These are phyloP conservation scores for Venturia nashicola DNA, from an alignment of 2,329 filamentous ascomycete genomes.

Conservation along the genomic window DNA sequence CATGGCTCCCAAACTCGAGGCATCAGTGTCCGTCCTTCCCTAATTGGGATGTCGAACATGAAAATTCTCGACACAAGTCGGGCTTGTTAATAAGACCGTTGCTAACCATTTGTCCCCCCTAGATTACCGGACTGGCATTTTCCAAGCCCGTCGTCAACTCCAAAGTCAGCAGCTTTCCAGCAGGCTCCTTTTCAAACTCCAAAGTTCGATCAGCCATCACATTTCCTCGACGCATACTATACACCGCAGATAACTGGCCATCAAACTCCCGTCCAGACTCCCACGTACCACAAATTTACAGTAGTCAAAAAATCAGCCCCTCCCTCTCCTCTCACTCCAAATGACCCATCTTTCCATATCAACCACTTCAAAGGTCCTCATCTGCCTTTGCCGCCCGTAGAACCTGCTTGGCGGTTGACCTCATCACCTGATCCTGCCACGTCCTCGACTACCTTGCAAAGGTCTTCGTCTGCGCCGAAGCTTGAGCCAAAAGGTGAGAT, in stretches of 20 bases:
- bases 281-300: slow-evolving; percentile 21
- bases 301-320: slow-evolving; percentile 22
- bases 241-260: slow-evolving; percentile 31
- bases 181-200: slow-evolving; percentile 32
- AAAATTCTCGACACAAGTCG: not conserved
- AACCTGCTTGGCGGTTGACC: slow-evolving; percentile 43
- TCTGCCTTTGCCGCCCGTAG: slow-evolving; percentile 45
- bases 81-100: slow-evolving; percentile 5
- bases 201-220: slow-evolving; percentile 28
- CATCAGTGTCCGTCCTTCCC: slow-evolving; percentile 4
- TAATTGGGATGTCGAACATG: not conserved
- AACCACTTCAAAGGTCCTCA: slow-evolving; percentile 46
- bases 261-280: slow-evolving; percentile 29
- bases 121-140: slow-evolving; percentile 36
- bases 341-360: slow-evolving; percentile 42
- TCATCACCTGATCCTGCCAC: slow-evolving; percentile 38
- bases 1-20: not conserved
- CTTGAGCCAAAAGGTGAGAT: slow-evolving; percentile 17
- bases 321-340: slow-evolving; percentile 21
- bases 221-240: slow-evolving; percentile 38
- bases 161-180: slow-evolving; percentile 29
- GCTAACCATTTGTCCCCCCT: slow-evolving; percentile 3
- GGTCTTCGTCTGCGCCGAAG: slow-evolving; percentile 13
- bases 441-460: not conserved
- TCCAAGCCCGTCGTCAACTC: slow-evolving; percentile 37